These are phyloP conservation scores for Phytopythium oedochilum DNA, from an alignment of 352 stramenopile species.

Conservation along the genomic window DNA sequence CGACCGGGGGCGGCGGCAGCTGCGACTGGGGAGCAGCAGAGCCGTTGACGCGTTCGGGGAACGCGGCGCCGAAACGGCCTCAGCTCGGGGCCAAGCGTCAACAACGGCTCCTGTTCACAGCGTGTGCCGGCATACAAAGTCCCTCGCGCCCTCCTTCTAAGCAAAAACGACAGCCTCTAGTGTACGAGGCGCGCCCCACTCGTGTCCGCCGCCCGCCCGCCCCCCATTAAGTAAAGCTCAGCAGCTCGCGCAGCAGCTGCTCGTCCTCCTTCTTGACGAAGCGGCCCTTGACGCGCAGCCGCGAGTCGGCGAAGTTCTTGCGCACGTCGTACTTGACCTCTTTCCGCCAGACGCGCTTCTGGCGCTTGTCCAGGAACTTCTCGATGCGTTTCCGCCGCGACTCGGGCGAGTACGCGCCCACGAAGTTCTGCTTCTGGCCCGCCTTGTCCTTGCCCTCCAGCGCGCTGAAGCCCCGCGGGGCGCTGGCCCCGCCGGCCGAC, in stretches of 20 bases:
- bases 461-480: slow-evolving; percentile 33
- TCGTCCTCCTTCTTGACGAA: slow-evolving; percentile 99
- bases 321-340: slow-evolving; percentile 98
- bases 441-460: slow-evolving; percentile 37
- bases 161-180: slow-evolving; percentile 3
- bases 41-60: neutral
- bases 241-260: slow-evolving; percentile 78
- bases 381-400: slow-evolving; percentile 85
- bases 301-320: slow-evolving; percentile 99
- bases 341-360: slow-evolving; percentile 93
- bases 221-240: slow-evolving; percentile 58
- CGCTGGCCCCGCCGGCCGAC: slow-evolving; percentile 13
- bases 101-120: neutral
- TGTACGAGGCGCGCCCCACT: slow-evolving; percentile 4
- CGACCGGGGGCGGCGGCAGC: too few species aligned
- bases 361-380: slow-evolving; percentile 90
- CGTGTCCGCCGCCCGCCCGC: neutral
- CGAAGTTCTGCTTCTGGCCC: slow-evolving; percentile 76
- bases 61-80: neutral
- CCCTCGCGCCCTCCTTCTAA: neutral
- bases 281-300: slow-evolving; percentile 95
- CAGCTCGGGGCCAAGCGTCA: neutral
- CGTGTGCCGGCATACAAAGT: neutral
- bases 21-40: too few species aligned
- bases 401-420: slow-evolving; percentile 95